A percentile compares a stretch with the other conserved stretches of the same genome.
These are phyloP conservation scores for Candida suzukii DNA, from an alignment of 805 yeast species.

Conservation along the genomic window DNA sequence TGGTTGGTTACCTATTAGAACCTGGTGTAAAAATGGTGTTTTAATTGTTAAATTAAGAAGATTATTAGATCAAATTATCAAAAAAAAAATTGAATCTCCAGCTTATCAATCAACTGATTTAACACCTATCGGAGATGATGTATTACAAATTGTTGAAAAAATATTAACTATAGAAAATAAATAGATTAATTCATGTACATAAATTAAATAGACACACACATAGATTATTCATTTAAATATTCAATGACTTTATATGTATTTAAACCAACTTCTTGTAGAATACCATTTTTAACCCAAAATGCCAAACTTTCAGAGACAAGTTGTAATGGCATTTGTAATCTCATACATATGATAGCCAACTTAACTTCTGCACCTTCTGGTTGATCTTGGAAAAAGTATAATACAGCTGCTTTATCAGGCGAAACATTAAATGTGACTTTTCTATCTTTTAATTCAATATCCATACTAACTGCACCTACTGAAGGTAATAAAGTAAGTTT, in stretches of 20 bases:
- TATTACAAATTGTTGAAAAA: conserved; percentile 33
- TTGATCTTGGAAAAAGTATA: conserved; percentile 19
- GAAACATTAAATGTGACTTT: conserved; percentile 39
- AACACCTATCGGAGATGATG: conserved; percentile 24
- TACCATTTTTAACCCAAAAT: conserved; percentile 61
- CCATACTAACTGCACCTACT: conserved; percentile 56
- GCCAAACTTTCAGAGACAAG: conserved; percentile 31
- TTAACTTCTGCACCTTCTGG: conserved; percentile 16
- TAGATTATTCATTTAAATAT: conserved; percentile 2
- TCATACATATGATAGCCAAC: conserved; percentile 25
- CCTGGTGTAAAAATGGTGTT: conserved; percentile 94
- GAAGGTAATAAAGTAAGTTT: conserved; percentile 48
- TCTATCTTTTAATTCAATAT: conserved; percentile 45
- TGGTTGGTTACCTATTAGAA: conserved; percentile 81
- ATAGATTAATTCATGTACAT: neutral
- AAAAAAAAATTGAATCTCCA: conserved; percentile 50
- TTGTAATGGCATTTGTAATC: conserved; percentile 36
- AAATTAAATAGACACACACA: too few relatives aligned
- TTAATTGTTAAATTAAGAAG: conserved; percentile 62
- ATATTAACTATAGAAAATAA: conserved; percentile 17
- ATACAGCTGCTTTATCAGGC: conserved; percentile 65
- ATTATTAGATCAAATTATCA: conserved; percentile 62
- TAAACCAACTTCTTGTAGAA: conserved; percentile 35
- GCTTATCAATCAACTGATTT: conserved; percentile 15
- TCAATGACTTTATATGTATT: conserved; percentile 37